Evolutionary conservation across 176 grass and related monocot species (phyloP), one percentile per base, ranked within the genome.

Genomic region (Bonia amplexicaulis): DNA sequence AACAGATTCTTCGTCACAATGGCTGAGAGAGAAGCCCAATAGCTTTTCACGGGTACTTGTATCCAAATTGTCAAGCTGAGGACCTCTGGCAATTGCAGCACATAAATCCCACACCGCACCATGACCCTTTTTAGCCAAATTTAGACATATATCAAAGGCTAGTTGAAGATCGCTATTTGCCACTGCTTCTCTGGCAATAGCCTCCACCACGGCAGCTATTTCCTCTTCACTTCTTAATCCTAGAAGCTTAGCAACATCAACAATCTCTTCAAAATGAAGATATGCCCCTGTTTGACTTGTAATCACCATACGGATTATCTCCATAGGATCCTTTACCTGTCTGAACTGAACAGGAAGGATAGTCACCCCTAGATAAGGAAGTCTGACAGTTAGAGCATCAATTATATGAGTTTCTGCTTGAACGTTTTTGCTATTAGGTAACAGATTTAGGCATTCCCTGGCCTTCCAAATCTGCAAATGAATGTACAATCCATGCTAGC

Each of bases 401-500:
- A 98, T 98, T 87, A 98, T 90, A 88, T 98, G 91, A 66, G 85
- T 91, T 85, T 98, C 96, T 46, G 88, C 93, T 90, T 95, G 91
- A 84, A 92, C 96, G 78, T 39, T 87, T 90, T 74, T 89, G 85
- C 85, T 98, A 77, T 92, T 93, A 63, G 93, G 91, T 58, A 95
- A 80, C 63, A 98, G 85, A 79, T 92, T 95, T 73, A 98, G 80
- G 76, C 95, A 98, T 89, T 98, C 93, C 84, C 92, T 98, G 60
- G 96, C 96, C 82, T 98, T 98, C 93, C 96, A 98, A 76, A 98
- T 95, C 96, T 98, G 78, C 69, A 91, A 89, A 87, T 72, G 49
- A 69, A 82, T 66, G 45, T 67, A 81, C 6, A 78, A 74, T 80
- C 47, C 48, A 89, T 80, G 76, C 67, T 59, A 89, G 59, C 35